These are phyloP conservation scores for Diaporthe citrichinensis DNA, from an alignment of 2,329 filamentous ascomycete species.

Conservation along the genomic window DNA sequence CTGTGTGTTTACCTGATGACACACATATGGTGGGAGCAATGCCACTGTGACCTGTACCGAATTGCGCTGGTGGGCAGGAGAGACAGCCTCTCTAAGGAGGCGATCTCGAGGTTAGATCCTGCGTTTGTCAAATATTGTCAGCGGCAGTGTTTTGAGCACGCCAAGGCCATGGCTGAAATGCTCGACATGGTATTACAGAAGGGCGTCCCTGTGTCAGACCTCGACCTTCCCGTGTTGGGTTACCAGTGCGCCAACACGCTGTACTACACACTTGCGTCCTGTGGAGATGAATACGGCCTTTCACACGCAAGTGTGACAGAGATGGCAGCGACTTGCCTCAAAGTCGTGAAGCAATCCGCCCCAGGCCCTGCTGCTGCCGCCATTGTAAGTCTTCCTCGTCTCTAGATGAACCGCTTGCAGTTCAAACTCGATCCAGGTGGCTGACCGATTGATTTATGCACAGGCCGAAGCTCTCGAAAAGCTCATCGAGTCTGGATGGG, in stretches of 20 bases:
- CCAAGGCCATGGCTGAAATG: conserved; percentile 68
- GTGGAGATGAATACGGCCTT: conserved; percentile 59
- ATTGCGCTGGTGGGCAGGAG: conserved; percentile 66
- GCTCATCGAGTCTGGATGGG: conserved; percentile 60
- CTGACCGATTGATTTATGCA: conserved; percentile 13
- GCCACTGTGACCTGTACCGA: conserved; percentile 70
- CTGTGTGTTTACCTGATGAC: conserved; percentile 73
- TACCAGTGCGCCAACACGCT: conserved; percentile 69
- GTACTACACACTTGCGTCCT: conserved; percentile 64
- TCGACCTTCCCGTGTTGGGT: conserved; percentile 69
- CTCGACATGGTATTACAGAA: conserved; percentile 66
- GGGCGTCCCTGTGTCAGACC: conserved; percentile 65
- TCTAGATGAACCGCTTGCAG: not conserved
- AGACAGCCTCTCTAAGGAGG: conserved; percentile 62
- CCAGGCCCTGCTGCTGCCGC: conserved; percentile 65
- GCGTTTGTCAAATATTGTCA: conserved; percentile 64
- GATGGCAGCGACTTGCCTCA: conserved; percentile 64
- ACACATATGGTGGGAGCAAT: conserved; percentile 72
- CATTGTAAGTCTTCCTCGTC: conserved; percentile 54
- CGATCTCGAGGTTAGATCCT: conserved; percentile 62
- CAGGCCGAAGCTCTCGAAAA: conserved; percentile 64
- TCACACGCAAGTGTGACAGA: conserved; percentile 63
- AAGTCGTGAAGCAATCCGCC: conserved; percentile 65
- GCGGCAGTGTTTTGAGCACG: conserved; percentile 67
- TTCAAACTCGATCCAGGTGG: not conserved